phyloP scores from a whole-genome alignment of 345 rosid species.

The Moringa oleifera region DNA sequence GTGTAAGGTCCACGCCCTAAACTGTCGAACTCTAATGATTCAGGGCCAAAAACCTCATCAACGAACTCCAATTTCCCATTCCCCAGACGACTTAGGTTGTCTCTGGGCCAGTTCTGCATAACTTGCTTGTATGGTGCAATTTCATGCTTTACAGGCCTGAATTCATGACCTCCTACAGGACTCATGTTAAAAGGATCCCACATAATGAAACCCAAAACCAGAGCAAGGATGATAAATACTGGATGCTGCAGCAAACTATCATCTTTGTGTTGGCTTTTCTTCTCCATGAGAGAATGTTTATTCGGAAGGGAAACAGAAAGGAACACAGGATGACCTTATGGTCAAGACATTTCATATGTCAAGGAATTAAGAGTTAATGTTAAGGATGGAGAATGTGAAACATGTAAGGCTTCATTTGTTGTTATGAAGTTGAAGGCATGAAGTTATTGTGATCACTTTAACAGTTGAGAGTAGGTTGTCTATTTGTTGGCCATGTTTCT shows the following conservation, averaged over 20 bases:
- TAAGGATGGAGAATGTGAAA: conserved; percentile 14
- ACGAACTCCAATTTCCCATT: conserved; percentile 73
- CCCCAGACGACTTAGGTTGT: conserved; percentile 55
- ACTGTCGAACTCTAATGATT: conserved; percentile 81
- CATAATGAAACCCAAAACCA: conserved; percentile 50
- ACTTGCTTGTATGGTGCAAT: conserved; percentile 87
- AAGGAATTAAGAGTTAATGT: not conserved
- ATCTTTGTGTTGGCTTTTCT: conserved; percentile 31
- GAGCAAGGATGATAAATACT: conserved; percentile 37
- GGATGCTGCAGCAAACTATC: conserved; percentile 46
- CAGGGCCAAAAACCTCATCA: conserved; percentile 80
- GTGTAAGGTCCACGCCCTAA: conserved; percentile 84
- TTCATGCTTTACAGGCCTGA: conserved; percentile 78
- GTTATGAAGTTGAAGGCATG: conserved; percentile 24
- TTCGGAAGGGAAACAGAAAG: not conserved
- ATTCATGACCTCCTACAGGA: conserved; percentile 64
- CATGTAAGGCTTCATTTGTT: conserved; percentile 10
- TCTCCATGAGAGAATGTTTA: conserved; percentile 39
- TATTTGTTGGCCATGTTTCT: conserved; percentile 23
- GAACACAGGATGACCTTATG: not conserved
- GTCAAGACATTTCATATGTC: not conserved
- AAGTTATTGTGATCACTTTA: conserved; percentile 14
- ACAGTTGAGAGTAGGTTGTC: conserved; percentile 12
- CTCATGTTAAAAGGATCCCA: conserved; percentile 75
- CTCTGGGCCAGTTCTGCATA: conserved; percentile 83